Evolutionary conservation across 1,284 basidiomycete species (phyloP).

Genomic region (Trametes hirsuta): DNA sequence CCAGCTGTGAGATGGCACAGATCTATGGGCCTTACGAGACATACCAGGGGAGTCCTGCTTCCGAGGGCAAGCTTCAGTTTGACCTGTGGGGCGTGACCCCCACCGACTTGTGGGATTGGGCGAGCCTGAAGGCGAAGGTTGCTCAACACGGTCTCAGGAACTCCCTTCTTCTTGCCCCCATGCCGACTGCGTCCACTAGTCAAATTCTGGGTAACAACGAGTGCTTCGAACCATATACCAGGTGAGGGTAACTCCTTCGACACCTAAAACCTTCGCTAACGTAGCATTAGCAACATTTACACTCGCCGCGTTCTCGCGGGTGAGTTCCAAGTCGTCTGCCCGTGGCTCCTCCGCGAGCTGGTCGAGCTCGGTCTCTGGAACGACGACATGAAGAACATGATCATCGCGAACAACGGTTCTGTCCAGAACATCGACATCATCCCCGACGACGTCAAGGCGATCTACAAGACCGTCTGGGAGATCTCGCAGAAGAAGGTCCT

Average conservation of each 20-base stretch:
- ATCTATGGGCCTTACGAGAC: slow-evolving; percentile 88
- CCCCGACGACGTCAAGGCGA: slow-evolving; percentile 90
- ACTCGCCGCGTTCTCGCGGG: slow-evolving; percentile 99
- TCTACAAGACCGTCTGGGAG: slow-evolving; percentile 99
- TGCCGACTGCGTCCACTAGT: slow-evolving; percentile 99
- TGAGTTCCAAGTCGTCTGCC: slow-evolving; percentile 99
- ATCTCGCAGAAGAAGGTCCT: slow-evolving; percentile 98
- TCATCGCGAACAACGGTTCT: slow-evolving; percentile 97
- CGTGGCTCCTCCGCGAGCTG: slow-evolving; percentile 96
- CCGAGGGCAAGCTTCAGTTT: slow-evolving; percentile 89
- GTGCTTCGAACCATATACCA: slow-evolving; percentile 97
- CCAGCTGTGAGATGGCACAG: slow-evolving; percentile 88
- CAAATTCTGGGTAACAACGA: slow-evolving; percentile 99
- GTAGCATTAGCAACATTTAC: slow-evolving; percentile 85
- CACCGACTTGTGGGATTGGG: slow-evolving; percentile 96
- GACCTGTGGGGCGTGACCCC: slow-evolving; percentile 97
- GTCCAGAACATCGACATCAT: slow-evolving; percentile 90
- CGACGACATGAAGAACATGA: slow-evolving; percentile 99
- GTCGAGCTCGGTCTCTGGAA: slow-evolving; percentile 97
- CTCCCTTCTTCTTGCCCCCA: slow-evolving; percentile 94
- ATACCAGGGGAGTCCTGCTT: slow-evolving; percentile 90
- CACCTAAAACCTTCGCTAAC: not conserved
- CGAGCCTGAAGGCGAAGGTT: slow-evolving; percentile 86
- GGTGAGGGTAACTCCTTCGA: slow-evolving; percentile 44
- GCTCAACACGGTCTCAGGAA: slow-evolving; percentile 89